Evolutionary conservation across 306 rosid species (phyloP), one percentile per base, ranked within the genome.

Genomic region (Vicia faba): DNA sequence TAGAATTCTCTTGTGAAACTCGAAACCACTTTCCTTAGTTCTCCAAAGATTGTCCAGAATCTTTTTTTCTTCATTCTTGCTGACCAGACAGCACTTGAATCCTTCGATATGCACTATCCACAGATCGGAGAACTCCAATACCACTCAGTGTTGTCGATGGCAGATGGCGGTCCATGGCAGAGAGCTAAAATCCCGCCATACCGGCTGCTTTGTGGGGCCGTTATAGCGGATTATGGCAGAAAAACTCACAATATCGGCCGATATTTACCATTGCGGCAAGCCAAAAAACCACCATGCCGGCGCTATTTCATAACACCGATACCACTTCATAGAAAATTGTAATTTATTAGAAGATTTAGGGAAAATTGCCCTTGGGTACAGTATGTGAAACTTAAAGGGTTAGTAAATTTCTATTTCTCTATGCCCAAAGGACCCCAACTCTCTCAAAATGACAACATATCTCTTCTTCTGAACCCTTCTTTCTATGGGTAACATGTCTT

Each of bases 31-130:
- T 29, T 15, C 44, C 64, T 7, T 20, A 61, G 10, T 18, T 61
- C 66, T 18, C 48, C 9, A 61, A 61, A 61, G 16, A 61, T 12
- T 58, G 26, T 15, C 26, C 64, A 58, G n/a, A 58, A 18, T 61
- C 5, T 40, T n/a, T 10, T 14, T 36, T 18, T 35, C 64, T 31
- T 33, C 26, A 59, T 38, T 18, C 48, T 18, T 39, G 35, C 33
- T 39, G 49, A 19, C 66, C 5, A 48, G 11, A 16, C 16, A 60
- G 28, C 65, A 16, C 5, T 60, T 10, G 4, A 60, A 61, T 40
- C 15, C 46, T 61, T 61, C 66, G 39, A 38, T 61, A 20, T 12
- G 66, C 35, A 61, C 19, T 38, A 61, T 49, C 48, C 18, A 20
- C 6, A 20, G 50, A 48, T 39, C 33, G 19, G 16, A 58, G 44